These are phyloP conservation scores for Tetradesmus obliquus DNA, from an alignment of 139 green algal species.

Conservation along the genomic window DNA sequence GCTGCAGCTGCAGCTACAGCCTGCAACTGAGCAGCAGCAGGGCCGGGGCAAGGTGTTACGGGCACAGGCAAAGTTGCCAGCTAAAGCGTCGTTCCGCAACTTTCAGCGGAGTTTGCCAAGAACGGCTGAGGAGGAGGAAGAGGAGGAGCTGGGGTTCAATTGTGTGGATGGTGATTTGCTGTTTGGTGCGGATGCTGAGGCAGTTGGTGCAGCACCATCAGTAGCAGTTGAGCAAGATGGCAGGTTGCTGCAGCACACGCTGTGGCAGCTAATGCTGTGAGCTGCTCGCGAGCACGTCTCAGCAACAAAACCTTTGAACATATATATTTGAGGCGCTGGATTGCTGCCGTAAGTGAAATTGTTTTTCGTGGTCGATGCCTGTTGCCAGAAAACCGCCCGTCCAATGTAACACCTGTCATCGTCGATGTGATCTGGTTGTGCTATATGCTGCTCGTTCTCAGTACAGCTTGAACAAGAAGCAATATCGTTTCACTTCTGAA, in stretches of 20 bases:
- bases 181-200: background rate
- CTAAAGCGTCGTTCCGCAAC: background rate
- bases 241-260: background rate
- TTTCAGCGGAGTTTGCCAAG: background rate
- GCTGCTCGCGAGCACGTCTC: background rate
- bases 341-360: no score
- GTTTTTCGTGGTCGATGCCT: no score
- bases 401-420: background rate
- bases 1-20: background rate
- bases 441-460: background rate
- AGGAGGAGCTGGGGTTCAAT: constrained; percentile 12
- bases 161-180: constrained; percentile 36
- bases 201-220: background rate
- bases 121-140: background rate
- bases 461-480: no score
- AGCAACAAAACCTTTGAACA: no score
- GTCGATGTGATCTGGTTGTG: background rate
- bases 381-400: background rate
- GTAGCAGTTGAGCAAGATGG: background rate
- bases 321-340: no score
- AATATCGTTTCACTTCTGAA: background rate
- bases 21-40: background rate
- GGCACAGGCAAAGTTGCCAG: background rate
- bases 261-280: constrained; percentile 3
- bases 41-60: background rate